phyloP scores from a whole-genome alignment of 306 rosid genomes.

The Dryas alaskensis region DNA sequence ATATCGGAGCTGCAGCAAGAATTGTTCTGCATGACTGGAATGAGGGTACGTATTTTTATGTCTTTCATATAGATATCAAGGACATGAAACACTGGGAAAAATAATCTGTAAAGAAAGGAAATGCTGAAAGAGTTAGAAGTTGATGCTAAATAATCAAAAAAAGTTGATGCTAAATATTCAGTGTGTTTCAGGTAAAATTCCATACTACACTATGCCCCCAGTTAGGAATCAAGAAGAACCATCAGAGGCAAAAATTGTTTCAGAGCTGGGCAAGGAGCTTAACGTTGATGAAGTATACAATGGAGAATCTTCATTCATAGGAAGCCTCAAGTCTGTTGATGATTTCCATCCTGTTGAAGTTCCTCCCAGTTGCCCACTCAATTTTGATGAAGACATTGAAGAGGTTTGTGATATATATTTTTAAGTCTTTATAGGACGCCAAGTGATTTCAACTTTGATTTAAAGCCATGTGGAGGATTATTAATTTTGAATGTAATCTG shows the following conservation, averaged over 20 bases:
- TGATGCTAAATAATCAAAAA: neutral
- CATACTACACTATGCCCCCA: slow-evolving; percentile 87
- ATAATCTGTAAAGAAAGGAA: neutral
- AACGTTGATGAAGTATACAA: slow-evolving; percentile 74
- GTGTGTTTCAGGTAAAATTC: slow-evolving; percentile 77
- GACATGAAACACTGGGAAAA: neutral
- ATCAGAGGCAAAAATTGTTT: slow-evolving; percentile 67
- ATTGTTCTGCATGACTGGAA: slow-evolving; percentile 96
- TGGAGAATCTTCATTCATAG: slow-evolving; percentile 76
- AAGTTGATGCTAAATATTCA: neutral
- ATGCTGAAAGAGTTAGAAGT: neutral
- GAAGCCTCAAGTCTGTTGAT: slow-evolving; percentile 74
- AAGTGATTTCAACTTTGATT: neutral
- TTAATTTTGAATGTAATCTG: neutral
- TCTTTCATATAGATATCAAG: neutral
- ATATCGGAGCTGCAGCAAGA: slow-evolving; percentile 76
- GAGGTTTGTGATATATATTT: slow-evolving; percentile 45
- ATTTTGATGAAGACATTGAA: slow-evolving; percentile 52
- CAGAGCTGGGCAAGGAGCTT: slow-evolving; percentile 69
- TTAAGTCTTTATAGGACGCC: neutral
- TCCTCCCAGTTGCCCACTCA: slow-evolving; percentile 63
- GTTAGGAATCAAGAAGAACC: slow-evolving; percentile 64
- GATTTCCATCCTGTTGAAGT: slow-evolving; percentile 85
- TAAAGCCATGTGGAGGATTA: neutral
- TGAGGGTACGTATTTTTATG: slow-evolving; percentile 51